These are phyloP conservation scores for Sodiomyces alkalinus DNA, from an alignment of 2,329 filamentous ascomycete genomes.

Conservation along the genomic window DNA sequence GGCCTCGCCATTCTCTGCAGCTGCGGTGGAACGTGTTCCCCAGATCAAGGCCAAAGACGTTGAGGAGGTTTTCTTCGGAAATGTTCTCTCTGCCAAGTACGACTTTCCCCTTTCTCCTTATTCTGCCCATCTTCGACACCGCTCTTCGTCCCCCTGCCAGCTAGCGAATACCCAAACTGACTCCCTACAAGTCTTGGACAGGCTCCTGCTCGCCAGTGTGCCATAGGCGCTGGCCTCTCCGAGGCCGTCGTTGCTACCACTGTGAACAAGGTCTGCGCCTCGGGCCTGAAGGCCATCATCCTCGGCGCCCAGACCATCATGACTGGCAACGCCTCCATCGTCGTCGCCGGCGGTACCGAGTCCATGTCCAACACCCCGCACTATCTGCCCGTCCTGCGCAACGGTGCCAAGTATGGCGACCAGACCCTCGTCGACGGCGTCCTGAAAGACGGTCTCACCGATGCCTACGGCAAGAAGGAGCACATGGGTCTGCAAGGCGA, in stretches of 20 bases:
- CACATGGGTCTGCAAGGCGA: conserved; percentile 93
- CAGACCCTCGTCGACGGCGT: conserved; percentile 80
- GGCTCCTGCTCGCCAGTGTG: conserved; percentile 89
- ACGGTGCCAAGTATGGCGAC: conserved; percentile 86
- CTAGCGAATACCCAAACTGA: background rate
- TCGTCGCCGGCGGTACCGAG: conserved; percentile 89
- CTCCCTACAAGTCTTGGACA: conserved; percentile 61
- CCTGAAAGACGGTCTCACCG: conserved; percentile 85
- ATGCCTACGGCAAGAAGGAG: conserved; percentile 82
- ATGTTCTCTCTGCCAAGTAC: conserved; percentile 92
- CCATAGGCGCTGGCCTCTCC: conserved; percentile 72
- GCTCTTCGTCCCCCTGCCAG: no score
- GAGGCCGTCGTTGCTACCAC: conserved; percentile 74
- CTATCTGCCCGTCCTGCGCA: conserved; percentile 80
- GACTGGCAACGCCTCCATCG: conserved; percentile 80
- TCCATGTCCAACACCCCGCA: conserved; percentile 98
- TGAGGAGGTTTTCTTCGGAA: conserved; percentile 95
- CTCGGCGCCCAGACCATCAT: conserved; percentile 95
- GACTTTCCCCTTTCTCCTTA: conserved; percentile 11
- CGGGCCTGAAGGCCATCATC: conserved; percentile 84
- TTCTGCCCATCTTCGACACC: no score
- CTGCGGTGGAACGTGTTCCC: conserved; percentile 71
- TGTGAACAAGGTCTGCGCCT: conserved; percentile 98
- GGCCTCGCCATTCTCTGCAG: conserved; percentile 17
- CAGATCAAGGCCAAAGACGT: conserved; percentile 79